Conservation (phyloP, 2,329 filamentous ascomycete species). For the Calcarisporium arbuscula region DNA sequence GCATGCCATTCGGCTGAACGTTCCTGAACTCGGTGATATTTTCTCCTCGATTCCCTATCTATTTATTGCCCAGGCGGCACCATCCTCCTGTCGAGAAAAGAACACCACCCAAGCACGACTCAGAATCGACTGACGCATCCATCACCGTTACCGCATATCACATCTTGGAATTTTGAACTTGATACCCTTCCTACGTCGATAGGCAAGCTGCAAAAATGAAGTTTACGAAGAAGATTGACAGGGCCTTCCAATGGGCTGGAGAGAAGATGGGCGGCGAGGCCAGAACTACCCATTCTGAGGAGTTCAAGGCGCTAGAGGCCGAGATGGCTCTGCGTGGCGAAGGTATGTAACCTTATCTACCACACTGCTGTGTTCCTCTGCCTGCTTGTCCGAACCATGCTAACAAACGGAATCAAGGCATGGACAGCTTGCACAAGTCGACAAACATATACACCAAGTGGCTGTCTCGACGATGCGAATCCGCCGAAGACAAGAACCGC, state of each 20-base stretch:
- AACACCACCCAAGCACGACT: too few relatives aligned
- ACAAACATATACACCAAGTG: slow-evolving; percentile 86
- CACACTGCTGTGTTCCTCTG: not conserved
- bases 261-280: slow-evolving; percentile 92
- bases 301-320: slow-evolving; percentile 82
- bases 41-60: too few relatives aligned
- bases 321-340: slow-evolving; percentile 89
- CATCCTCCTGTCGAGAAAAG: too few relatives aligned
- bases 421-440: slow-evolving; percentile 82
- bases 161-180: too few relatives aligned
- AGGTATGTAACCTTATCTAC: slow-evolving; percentile 48
- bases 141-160: too few relatives aligned
- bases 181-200: too few relatives aligned
- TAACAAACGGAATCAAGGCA: slow-evolving; percentile 47
- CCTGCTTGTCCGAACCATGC: not conserved
- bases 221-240: slow-evolving; percentile 80
- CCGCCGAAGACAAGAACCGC: slow-evolving; percentile 79
- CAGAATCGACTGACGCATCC: too few relatives aligned
- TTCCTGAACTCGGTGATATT: too few relatives aligned
- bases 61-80: too few relatives aligned
- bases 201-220: slow-evolving; percentile 34
- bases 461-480: slow-evolving; percentile 74
- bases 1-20: too few relatives aligned
- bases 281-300: slow-evolving; percentile 80
- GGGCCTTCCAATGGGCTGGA: slow-evolving; percentile 95